Evolutionary conservation across 164 flowering plant genomes (phyloP), one percentile per base, ranked within the genome.

Genomic region (Tetrastigma voinierianum): DNA sequence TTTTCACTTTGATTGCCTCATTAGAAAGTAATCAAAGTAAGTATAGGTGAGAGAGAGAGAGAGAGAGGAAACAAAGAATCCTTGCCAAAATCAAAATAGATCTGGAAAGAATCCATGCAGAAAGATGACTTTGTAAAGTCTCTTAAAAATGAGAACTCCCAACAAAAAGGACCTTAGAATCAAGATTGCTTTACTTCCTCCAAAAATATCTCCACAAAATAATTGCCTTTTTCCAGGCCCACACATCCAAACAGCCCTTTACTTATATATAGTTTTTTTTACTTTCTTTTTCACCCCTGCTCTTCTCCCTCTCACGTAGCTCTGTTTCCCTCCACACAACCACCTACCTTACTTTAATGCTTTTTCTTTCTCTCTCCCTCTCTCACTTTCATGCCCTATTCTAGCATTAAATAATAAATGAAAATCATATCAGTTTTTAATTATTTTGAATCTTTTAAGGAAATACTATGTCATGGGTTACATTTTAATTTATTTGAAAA

Each of bases 291-390:
- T 59, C 25, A 14, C 17, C 40, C 40, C 7, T 6, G 4, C 32
- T 7, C 0, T 7, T 32, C 40, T 4, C 55, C 48, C 4, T 10
- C 66, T 62, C 73, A 74, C 78, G 81, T 78, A 76, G 66, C 55
- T 21, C n/a, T 66, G 73, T 74, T 78, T 52, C 75, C 74, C 66
- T 60, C 76, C 77, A 71, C 75, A 61, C 52, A 74, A 68, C 58
- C 73, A 65, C 62, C 32, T 10, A 19, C 62, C 17, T 9, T 20
- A 61, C 58, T 23, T 65, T 55, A 17, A 53, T 10, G 16, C n/a
- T 17, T 3, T 55, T 47, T 15, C 69, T 71, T 65, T 49, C 43
- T 2, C 51, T 11, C 3, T 47, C 52, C 24, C 9, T 11, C 47
- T 51, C 21, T 8, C 48, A 60, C 10, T 43, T n/a, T 40, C 10